These are phyloP conservation scores for Rhodotorula sp. DNA, from an alignment of 1,284 basidiomycete genomes.

Conservation along the genomic window DNA sequence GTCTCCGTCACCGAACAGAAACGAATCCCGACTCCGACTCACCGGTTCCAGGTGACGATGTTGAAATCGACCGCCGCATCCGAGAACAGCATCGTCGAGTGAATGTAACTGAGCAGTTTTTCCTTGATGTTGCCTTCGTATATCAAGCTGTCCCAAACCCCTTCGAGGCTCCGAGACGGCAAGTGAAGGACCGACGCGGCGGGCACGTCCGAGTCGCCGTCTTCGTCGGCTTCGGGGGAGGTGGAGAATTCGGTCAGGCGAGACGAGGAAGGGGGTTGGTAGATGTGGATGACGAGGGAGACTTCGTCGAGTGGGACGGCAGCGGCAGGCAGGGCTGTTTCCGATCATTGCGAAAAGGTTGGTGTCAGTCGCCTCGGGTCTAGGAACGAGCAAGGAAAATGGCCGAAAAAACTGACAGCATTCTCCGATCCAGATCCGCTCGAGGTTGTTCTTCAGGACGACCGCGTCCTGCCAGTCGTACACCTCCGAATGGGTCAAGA, in stretches of 20 bases:
- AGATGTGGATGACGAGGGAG: slow-evolving; percentile 76
- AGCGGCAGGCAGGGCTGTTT: slow-evolving; percentile 27
- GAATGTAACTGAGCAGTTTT: slow-evolving; percentile 78
- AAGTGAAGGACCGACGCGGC: slow-evolving; percentile 38
- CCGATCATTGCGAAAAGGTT: too few relatives aligned
- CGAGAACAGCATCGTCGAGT: slow-evolving; percentile 85
- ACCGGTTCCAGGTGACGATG: slow-evolving; percentile 89
- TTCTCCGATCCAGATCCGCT: slow-evolving; percentile 73
- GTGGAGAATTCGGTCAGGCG: slow-evolving; percentile 71
- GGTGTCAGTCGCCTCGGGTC: neutral
- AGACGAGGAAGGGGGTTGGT: slow-evolving; percentile 69
- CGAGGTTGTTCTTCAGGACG: slow-evolving; percentile 69
- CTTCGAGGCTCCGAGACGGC: slow-evolving; percentile 60
- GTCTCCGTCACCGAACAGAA: neutral
- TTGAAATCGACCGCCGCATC: slow-evolving; percentile 88
- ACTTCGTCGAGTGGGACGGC: slow-evolving; percentile 52
- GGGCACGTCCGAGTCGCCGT: slow-evolving; percentile 61
- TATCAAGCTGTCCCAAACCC: slow-evolving; percentile 80
- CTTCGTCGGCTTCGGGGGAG: slow-evolving; percentile 51
- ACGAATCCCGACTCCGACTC: slow-evolving; percentile 24
- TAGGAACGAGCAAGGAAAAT: neutral
- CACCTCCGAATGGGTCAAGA: slow-evolving; percentile 35
- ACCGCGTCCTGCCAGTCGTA: slow-evolving; percentile 66
- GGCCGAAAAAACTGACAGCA: slow-evolving; percentile 51
- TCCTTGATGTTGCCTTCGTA: slow-evolving; percentile 87